Evolutionary conservation across 352 stramenopile genomes (phyloP).

Genomic region (Pythium folliculosum): DNA sequence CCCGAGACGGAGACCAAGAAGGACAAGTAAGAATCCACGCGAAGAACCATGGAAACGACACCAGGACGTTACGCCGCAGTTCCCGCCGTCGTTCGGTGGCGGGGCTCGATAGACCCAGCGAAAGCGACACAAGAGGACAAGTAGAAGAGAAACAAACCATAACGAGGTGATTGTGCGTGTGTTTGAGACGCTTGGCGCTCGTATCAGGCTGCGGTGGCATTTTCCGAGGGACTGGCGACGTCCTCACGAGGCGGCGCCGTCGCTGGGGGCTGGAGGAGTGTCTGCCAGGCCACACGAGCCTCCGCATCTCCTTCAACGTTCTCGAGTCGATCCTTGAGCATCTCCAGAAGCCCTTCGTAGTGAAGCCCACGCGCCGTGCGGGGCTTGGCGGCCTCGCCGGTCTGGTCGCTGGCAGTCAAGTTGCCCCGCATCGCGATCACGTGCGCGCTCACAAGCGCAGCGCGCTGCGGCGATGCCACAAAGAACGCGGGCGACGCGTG

Average conservation of each 20-base stretch:
- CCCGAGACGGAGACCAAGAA: constrained; percentile 20
- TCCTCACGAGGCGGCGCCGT: too few species aligned
- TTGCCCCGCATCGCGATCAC: neutral
- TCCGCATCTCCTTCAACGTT: neutral
- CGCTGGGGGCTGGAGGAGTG: neutral
- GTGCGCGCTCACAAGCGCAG: constrained; percentile 4
- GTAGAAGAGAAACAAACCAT: constrained; percentile 27
- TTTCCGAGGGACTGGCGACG: neutral
- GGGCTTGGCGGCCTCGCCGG: neutral
- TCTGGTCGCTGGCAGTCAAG: neutral
- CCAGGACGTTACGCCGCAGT: too few species aligned
- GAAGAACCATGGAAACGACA: neutral
- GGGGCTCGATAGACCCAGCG: neutral
- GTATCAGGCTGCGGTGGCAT: constrained; percentile 10
- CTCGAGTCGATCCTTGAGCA: neutral
- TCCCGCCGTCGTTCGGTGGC: too few species aligned
- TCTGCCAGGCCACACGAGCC: neutral
- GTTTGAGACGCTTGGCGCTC: neutral
- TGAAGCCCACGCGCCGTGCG: neutral
- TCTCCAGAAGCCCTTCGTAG: neutral
- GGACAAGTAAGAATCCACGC: constrained; percentile 3
- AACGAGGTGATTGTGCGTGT: neutral
- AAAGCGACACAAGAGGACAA: neutral
- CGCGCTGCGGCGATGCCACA: neutral
- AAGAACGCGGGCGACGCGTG: constrained; percentile 16